Conservation (phyloP, 2,329 filamentous ascomycete species). For the Verticillium zaregamsianum region DNA sequence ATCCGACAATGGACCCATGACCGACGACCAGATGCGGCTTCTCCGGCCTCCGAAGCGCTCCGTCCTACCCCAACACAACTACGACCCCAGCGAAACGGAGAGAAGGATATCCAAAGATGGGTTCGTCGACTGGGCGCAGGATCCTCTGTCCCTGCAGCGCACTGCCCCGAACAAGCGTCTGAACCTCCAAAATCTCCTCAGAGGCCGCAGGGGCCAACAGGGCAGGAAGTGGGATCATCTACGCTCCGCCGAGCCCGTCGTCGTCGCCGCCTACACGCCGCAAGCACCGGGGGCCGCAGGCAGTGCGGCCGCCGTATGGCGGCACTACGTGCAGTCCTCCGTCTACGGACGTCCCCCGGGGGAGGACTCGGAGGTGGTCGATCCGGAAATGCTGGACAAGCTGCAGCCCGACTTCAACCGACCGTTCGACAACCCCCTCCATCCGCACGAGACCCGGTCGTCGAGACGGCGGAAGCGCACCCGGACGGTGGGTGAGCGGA, state of each 20-base stretch:
- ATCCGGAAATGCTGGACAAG: constrained; percentile 37
- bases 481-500: constrained; percentile 42
- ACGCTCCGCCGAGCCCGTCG: constrained; percentile 54
- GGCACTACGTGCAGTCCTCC: constrained; percentile 49
- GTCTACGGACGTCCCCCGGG: constrained; percentile 42
- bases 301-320: constrained; percentile 34
- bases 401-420: constrained; percentile 44
- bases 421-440: constrained; percentile 19
- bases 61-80: constrained; percentile 36
- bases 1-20: constrained; percentile 30
- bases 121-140: constrained; percentile 34
- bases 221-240: constrained; percentile 58
- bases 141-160: constrained; percentile 28
- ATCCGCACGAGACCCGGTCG: constrained; percentile 1
- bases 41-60: constrained; percentile 34
- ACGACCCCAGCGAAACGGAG: constrained; percentile 30
- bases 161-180: constrained; percentile 26
- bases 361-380: constrained; percentile 45
- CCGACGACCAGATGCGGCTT: constrained; percentile 33
- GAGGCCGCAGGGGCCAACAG: constrained; percentile 40
- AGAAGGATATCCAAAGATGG: constrained; percentile 45
- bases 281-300: constrained; percentile 31
- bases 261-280: constrained; percentile 44
- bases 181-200: constrained; percentile 42
- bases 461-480: constrained; percentile 20